A percentile compares a stretch with the other conserved stretches of the same genome.
These are phyloP conservation scores for Ogataea kodamae DNA, from an alignment of 805 yeast genomes.

Conservation along the genomic window DNA sequence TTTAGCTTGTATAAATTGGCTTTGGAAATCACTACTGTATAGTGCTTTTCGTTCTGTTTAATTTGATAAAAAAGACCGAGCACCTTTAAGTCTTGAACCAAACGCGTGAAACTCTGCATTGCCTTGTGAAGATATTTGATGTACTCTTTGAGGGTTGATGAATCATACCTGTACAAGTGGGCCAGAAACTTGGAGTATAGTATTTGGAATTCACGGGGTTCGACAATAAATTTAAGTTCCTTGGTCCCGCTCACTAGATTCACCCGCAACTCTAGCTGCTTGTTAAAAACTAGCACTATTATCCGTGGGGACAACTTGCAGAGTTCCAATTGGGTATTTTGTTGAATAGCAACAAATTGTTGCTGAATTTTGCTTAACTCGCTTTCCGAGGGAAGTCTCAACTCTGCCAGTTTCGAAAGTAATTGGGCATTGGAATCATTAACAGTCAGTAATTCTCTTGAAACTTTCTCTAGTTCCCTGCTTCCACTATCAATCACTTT, in stretches of 20 bases:
- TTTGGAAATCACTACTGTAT: constrained; percentile 9
- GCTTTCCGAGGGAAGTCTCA: constrained; percentile 19
- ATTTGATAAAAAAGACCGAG: constrained; percentile 14
- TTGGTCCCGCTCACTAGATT: constrained; percentile 7
- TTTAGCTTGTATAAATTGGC: constrained; percentile 13
- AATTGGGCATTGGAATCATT: constrained; percentile 6
- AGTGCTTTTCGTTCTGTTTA: constrained; percentile 1
- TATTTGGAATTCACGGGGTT: constrained; percentile 3
- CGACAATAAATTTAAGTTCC: constrained; percentile 1
- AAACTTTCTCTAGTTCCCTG: constrained; percentile 1
- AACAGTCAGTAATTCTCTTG: constrained; percentile 1
- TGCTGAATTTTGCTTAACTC: constrained; percentile 13
- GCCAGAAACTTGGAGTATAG: constrained; percentile 4
- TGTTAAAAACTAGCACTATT: constrained; percentile 5
- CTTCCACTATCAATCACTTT: constrained; percentile 1
- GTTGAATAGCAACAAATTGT: constrained; percentile 15
- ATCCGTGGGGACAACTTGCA: constrained; percentile 4
- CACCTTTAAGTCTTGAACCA: constrained; percentile 12
- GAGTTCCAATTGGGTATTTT: constrained; percentile 11
- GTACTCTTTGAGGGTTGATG: constrained; percentile 9
- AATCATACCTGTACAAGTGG: not conserved
- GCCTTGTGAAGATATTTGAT: constrained; percentile 1
- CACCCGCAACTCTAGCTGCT: constrained; percentile 9
- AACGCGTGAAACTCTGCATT: constrained; percentile 8
- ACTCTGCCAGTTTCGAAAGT: constrained; percentile 5